Conservation (phyloP, 257 asterid genomes). For the Anisodus acutangulus region DNA sequence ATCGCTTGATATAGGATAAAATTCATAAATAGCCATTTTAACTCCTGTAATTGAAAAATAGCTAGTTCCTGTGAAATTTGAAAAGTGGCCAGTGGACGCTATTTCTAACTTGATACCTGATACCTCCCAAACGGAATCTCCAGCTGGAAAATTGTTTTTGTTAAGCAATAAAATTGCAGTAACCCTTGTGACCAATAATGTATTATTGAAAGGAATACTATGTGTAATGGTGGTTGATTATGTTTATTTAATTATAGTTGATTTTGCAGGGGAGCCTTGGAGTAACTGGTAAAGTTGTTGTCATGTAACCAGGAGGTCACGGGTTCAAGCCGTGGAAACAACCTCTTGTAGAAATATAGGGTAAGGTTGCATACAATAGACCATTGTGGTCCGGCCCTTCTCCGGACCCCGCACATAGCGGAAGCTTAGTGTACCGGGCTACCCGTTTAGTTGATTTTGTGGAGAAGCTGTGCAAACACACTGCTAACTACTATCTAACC, state of each 20-base stretch:
- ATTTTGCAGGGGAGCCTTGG: background rate
- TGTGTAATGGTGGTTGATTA: background rate
- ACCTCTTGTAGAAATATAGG: too few species aligned
- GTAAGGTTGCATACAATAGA: too few species aligned
- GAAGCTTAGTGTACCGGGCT: too few species aligned
- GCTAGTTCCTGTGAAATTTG: background rate
- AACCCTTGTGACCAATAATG: background rate
- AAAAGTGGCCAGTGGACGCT: background rate
- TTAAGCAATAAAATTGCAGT: background rate
- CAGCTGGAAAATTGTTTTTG: background rate
- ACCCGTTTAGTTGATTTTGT: background rate
- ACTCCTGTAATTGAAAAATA: background rate
- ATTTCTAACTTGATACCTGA: background rate
- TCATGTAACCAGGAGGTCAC: too few species aligned
- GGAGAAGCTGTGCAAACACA: background rate
- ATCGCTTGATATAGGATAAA: background rate
- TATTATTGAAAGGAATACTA: background rate
- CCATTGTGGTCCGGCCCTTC: too few species aligned
- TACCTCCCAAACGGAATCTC: background rate
- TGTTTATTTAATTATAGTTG: conserved; percentile 11
- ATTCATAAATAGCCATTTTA: too few species aligned
- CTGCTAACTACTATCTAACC: conserved; percentile 1
- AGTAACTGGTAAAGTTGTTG: too few species aligned
- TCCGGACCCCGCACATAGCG: too few species aligned
- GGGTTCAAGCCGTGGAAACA: too few species aligned